Conservation (phyloP, 2,329 filamentous ascomycete genomes). For the Aspergillus fumigatus region DNA sequence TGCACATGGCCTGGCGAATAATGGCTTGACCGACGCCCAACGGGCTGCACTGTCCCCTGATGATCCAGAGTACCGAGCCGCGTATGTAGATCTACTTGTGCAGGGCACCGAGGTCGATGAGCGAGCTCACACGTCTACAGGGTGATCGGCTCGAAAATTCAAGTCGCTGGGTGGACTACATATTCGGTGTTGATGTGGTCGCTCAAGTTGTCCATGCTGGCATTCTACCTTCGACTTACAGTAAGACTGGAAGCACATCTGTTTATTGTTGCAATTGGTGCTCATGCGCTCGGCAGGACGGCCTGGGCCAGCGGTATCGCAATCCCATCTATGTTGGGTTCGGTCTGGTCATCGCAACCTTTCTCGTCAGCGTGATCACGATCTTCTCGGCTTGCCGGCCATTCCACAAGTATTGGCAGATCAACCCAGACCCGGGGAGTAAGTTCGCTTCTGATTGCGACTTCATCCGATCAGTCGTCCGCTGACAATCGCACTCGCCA, state of each 20-base stretch:
- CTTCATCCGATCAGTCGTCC: slow-evolving; percentile 1
- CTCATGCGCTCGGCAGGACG: slow-evolving; percentile 12
- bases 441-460: slow-evolving; percentile 18
- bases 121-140: slow-evolving; percentile 19
- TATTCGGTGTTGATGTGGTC: slow-evolving; percentile 48
- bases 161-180: slow-evolving; percentile 49
- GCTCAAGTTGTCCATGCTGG: slow-evolving; percentile 50
- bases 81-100: slow-evolving; percentile 11
- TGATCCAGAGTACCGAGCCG: slow-evolving; percentile 41
- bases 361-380: slow-evolving; percentile 43
- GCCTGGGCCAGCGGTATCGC: slow-evolving; percentile 21
- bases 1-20: slow-evolving; percentile 51
- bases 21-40: slow-evolving; percentile 49
- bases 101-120: not conserved
- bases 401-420: slow-evolving; percentile 53
- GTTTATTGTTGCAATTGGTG: not conserved
- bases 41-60: slow-evolving; percentile 40
- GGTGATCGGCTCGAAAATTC: slow-evolving; percentile 49
- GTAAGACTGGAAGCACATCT: slow-evolving; percentile 8
- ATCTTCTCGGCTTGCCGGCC: slow-evolving; percentile 50
- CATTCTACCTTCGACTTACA: slow-evolving; percentile 52
- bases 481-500: slow-evolving; percentile 12
- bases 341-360: slow-evolving; percentile 43
- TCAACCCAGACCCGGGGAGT: slow-evolving; percentile 54
- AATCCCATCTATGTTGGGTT: slow-evolving; percentile 48